A percentile compares a stretch with the other conserved stretches of the same genome.
Evolutionary conservation across 164 flowering plant species (phyloP).

Genomic region (Magnolia changhungtana): DNA sequence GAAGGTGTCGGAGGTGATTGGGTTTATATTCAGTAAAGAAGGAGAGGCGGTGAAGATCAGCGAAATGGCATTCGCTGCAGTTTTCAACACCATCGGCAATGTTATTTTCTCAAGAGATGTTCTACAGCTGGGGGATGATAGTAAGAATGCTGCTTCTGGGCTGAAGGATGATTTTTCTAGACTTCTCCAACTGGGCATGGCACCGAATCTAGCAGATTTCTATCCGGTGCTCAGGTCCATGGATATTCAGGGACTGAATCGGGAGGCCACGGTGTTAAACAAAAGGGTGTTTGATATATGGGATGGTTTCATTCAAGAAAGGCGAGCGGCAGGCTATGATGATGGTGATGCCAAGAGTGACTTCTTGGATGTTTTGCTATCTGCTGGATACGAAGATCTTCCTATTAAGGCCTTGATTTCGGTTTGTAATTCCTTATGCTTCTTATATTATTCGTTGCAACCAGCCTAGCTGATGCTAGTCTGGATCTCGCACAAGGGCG

Average conservation of each 20-base stretch:
- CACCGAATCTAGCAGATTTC: conserved; percentile 8
- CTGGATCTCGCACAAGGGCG: not conserved
- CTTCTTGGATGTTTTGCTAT: conserved; percentile 20
- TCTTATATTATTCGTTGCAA: not conserved
- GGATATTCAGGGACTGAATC: conserved; percentile 13
- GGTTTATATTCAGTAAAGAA: conserved; percentile 7
- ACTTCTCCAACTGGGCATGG: not conserved
- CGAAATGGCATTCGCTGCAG: conserved; percentile 20
- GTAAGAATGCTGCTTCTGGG: not conserved
- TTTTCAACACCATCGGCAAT: conserved; percentile 22
- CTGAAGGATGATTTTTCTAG: conserved; percentile 1
- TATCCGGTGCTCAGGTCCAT: conserved; percentile 4
- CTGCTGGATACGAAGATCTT: conserved; percentile 13
- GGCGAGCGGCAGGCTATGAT: not conserved
- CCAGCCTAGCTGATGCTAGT: not conserved
- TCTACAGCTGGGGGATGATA: conserved; percentile 10
- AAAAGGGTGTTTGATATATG: conserved; percentile 9
- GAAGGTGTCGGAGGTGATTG: conserved; percentile 20
- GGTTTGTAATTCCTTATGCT: conserved; percentile 4
- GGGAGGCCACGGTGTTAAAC: not conserved
- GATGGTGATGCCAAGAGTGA: not conserved
- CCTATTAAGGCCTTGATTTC: conserved; percentile 22
- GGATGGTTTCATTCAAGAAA: conserved; percentile 18
- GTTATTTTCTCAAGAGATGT: conserved; percentile 24
- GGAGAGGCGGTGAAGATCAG: conserved; percentile 19